Conservation (phyloP, 202 grass and related monocot species). For the Brachypodium distachyon region DNA sequence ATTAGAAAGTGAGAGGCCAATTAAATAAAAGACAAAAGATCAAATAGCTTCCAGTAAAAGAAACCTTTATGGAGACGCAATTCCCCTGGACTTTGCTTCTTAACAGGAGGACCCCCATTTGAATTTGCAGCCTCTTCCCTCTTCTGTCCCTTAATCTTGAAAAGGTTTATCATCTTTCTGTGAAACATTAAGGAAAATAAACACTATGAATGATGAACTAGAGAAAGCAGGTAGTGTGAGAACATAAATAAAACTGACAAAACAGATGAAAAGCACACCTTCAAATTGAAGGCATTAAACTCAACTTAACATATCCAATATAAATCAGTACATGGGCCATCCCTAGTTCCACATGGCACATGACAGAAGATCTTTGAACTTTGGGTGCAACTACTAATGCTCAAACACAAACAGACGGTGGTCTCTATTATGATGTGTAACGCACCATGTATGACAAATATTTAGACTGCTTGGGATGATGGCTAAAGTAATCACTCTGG, state of each 20-base stretch:
- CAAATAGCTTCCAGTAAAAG: neutral
- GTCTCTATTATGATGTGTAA: neutral
- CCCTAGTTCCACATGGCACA: neutral
- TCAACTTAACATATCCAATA: neutral
- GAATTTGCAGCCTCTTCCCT: slow-evolving; percentile 48
- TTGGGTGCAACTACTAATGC: neutral
- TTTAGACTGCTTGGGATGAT: neutral
- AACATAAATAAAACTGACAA: neutral
- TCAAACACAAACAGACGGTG: neutral
- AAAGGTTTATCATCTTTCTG: slow-evolving; percentile 77
- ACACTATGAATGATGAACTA: neutral
- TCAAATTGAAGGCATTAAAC: neutral
- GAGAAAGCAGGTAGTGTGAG: neutral
- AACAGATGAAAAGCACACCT: neutral
- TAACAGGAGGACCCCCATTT: slow-evolving; percentile 41
- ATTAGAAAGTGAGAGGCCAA: neutral
- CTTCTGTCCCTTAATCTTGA: slow-evolving; percentile 77
- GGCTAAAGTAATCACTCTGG: neutral
- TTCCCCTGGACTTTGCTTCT: slow-evolving; percentile 78
- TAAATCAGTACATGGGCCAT: neutral
- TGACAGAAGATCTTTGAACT: neutral
- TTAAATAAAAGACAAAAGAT: neutral
- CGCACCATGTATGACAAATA: neutral
- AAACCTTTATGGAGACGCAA: slow-evolving; percentile 81
- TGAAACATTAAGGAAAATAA: neutral